phyloP scores from a whole-genome alignment of 176 grass and related monocot genomes.

The Stipa capillata region DNA sequence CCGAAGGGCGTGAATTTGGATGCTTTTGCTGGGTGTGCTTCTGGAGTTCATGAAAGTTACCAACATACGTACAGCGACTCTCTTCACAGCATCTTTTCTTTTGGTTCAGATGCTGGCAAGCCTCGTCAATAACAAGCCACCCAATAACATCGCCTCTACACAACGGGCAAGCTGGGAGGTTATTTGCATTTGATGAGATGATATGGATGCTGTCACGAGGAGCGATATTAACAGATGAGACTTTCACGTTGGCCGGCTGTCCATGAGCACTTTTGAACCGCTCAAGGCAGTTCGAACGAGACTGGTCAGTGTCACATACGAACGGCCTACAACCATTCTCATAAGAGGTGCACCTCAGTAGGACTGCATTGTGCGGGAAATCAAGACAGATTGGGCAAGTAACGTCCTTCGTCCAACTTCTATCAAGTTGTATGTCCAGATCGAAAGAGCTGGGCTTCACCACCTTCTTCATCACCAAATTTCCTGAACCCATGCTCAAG shows the following conservation, averaged over 20 bases:
- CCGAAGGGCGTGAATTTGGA: slow-evolving; percentile 74
- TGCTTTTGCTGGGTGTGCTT: slow-evolving; percentile 83
- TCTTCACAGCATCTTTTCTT: slow-evolving; percentile 90
- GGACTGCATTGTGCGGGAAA: slow-evolving; percentile 68
- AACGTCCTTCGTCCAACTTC: slow-evolving; percentile 57
- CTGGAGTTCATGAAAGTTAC: slow-evolving; percentile 79
- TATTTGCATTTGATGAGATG: slow-evolving; percentile 52
- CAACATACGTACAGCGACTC: slow-evolving; percentile 58
- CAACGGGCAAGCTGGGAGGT: slow-evolving; percentile 64
- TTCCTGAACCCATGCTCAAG: slow-evolving; percentile 36
- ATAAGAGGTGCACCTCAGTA: slow-evolving; percentile 71
- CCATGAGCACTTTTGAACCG: slow-evolving; percentile 80
- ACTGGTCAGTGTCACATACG: slow-evolving; percentile 84
- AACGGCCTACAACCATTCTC: slow-evolving; percentile 89
- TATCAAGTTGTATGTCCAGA: slow-evolving; percentile 39
- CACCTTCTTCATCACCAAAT: slow-evolving; percentile 37
- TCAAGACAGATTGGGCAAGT: slow-evolving; percentile 92
- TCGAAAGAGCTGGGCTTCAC: slow-evolving; percentile 30
- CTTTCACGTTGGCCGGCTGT: slow-evolving; percentile 45
- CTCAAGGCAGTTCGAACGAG: slow-evolving; percentile 80
- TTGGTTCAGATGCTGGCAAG: slow-evolving; percentile 63
- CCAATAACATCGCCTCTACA: slow-evolving; percentile 86
- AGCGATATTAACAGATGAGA: slow-evolving; percentile 32
- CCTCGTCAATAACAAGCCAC: slow-evolving; percentile 74
- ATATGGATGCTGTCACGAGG: slow-evolving; percentile 62